These are phyloP conservation scores for Cajanus cajan DNA, from an alignment of 306 rosid species.

Conservation along the genomic window DNA sequence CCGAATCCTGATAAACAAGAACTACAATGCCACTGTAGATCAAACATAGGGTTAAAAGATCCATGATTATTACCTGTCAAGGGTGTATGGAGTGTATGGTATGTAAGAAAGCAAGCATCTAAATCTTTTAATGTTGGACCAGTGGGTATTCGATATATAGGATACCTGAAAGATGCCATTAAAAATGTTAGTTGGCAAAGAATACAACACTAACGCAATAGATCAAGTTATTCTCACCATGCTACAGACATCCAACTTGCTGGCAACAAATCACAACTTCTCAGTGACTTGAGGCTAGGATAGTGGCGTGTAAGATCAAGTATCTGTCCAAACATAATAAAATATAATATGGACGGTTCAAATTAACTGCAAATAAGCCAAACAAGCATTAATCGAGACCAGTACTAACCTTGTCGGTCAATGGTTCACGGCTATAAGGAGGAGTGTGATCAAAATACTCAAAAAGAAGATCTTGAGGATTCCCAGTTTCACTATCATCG, in stretches of 20 bases:
- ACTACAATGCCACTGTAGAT: conserved; percentile 3
- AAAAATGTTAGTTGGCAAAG: conserved; percentile 26
- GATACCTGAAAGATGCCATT: conserved; percentile 69
- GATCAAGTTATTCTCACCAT: conserved; percentile 54
- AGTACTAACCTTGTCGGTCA: conserved; percentile 73
- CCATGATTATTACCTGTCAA: conserved; percentile 61
- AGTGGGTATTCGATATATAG: conserved; percentile 85
- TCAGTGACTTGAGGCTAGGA: conserved; percentile 65
- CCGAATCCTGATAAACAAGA: conserved; percentile 3
- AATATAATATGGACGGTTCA: conserved; percentile 27
- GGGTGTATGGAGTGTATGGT: conserved; percentile 75
- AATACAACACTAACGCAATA: conserved; percentile 10
- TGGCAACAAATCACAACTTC: conserved; percentile 84
- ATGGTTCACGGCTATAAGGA: conserved; percentile 85
- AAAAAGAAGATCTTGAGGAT: conserved; percentile 54
- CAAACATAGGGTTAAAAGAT: conserved; percentile 19
- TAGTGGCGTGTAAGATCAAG: conserved; percentile 62
- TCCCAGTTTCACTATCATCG: conserved; percentile 66
- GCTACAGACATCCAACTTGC: conserved; percentile 94
- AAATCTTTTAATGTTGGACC: conserved; percentile 89
- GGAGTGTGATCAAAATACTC: conserved; percentile 75
- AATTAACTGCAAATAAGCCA: conserved; percentile 19
- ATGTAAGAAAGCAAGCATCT: conserved; percentile 90
- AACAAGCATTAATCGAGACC: conserved; percentile 15
- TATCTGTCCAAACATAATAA: conserved; percentile 54